Base-by-base conservation (phyloP, 768 basidiomycete genomes). In the Crassisporium funariophilum region DNA sequence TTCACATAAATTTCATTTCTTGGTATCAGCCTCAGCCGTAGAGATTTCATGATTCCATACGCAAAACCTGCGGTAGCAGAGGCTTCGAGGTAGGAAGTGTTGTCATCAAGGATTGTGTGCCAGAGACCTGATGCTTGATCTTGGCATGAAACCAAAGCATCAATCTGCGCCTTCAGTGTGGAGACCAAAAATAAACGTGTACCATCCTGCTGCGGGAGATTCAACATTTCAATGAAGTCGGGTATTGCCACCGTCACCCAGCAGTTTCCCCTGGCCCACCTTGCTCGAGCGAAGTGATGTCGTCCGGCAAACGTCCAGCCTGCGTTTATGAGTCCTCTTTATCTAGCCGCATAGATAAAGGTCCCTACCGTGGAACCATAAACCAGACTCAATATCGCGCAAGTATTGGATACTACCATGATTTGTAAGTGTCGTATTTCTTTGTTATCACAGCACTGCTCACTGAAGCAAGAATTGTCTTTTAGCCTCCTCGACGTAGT, bases 261-360 rank as follows among this genome's bases (percentile, higher is more conserved):
- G 54, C 76, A 78, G 57, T 80, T 81, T 22, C 80, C 79, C 45
- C 79, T 63, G 6, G 74, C 79, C 80, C 80, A 81, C 27, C 66
- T 67, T 8, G 77, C 77, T 24, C 63, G 59, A 8, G 69, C 73
- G 45, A 75, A 77, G 49, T 76, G 71, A 53, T 76, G 73, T 12
- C 72, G 62, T 2, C 73, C 74, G 31, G 70, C 69, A 41, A 75
- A 77, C 5, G 69, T 72, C 73, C 73, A 76, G 7, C 72, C 73
- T 74, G 15, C 4, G 39, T 29, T 24, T 17, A 3, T 27, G 10
- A 23, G 22, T 27, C 23, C 12, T 39, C 16, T 21, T 11, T 11
- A 3, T 7, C 16, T 25, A 9, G 24, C 4, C 12, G 24, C 24
- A 17, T 15, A 22, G 15, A 44, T 24, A 46, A 24, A 35, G 34